phyloP scores from a whole-genome alignment of 306 rosid genomes.

The Sicyos edulis region DNA sequence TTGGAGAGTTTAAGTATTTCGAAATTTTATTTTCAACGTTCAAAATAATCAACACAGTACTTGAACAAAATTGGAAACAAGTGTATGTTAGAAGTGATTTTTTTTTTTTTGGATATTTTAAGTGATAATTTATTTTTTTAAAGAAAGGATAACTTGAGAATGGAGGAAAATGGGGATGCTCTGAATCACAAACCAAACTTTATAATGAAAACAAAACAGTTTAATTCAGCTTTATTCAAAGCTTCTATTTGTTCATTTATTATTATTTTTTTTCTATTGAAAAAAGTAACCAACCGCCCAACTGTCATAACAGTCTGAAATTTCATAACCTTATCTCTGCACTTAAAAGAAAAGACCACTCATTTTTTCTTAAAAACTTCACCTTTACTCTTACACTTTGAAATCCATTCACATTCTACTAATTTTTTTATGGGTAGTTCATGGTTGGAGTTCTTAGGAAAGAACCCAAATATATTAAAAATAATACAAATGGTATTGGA shows the following conservation, averaged over 20 bases:
- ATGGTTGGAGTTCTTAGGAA: no score
- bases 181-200: background rate
- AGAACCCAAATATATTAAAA: no score
- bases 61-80: background rate
- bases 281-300: constrained; percentile 3
- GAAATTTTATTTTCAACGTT: background rate
- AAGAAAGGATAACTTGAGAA: constrained; percentile 11
- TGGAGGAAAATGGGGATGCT: background rate
- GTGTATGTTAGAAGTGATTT: background rate
- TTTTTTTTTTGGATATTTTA: no score
- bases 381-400: background rate
- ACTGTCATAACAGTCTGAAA: constrained; percentile 17
- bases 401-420: no score
- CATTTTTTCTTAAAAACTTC: background rate
- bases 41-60: background rate
- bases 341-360: no score
- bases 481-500: no score
- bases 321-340: constrained; percentile 2
- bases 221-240: constrained; percentile 2
- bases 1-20: background rate
- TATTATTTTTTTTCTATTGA: no score
- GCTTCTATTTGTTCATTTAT: background rate
- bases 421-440: no score
- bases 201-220: background rate
- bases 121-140: no score